Evolutionary conservation across 768 basidiomycete genomes (phyloP).

Genomic region (Termitomyces sp.): DNA sequence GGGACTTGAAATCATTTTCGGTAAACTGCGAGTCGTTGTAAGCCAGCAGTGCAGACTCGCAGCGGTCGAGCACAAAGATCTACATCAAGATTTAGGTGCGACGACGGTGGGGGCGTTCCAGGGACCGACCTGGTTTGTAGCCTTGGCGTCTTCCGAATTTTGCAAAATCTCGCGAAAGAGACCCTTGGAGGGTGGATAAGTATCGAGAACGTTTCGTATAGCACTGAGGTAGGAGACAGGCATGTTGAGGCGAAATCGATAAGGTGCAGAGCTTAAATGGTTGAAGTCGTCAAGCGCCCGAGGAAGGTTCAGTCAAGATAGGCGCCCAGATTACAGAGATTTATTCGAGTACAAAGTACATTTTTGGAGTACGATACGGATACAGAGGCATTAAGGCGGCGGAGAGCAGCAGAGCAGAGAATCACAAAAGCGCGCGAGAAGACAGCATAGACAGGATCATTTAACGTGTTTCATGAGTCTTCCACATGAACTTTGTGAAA

Average conservation of each 20-base stretch:
- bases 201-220: conserved; percentile 27
- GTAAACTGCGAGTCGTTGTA: conserved; percentile 39
- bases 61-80: conserved; percentile 37
- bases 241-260: not conserved
- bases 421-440: too few relatives aligned
- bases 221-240: conserved; percentile 6
- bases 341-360: too few relatives aligned
- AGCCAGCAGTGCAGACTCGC: conserved; percentile 41
- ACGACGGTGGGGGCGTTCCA: not conserved
- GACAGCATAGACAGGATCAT: too few relatives aligned
- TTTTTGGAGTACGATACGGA: too few relatives aligned
- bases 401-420: too few relatives aligned
- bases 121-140: conserved; percentile 32
- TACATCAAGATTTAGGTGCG: conserved; percentile 7
- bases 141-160: conserved; percentile 48
- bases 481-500: too few relatives aligned
- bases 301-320: not conserved
- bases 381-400: too few relatives aligned
- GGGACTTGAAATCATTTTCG: conserved; percentile 37
- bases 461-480: too few relatives aligned
- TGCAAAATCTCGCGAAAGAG: conserved; percentile 40
- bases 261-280: not conserved
- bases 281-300: not conserved
- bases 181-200: conserved; percentile 40
- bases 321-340: too few relatives aligned